phyloP scores from a whole-genome alignment of 768 basidiomycete genomes.

The Obba rivulosa region DNA sequence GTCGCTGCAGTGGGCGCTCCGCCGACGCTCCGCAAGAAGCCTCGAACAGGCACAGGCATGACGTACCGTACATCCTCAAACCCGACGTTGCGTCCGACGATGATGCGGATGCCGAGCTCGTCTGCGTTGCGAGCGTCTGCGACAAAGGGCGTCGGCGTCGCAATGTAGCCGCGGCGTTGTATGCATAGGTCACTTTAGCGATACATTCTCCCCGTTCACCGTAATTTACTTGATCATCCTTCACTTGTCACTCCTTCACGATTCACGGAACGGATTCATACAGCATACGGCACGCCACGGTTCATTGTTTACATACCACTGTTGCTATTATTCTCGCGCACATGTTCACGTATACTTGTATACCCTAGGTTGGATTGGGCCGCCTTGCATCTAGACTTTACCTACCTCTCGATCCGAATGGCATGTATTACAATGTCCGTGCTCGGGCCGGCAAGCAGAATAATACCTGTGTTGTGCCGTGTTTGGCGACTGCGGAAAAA shows the following conservation, averaged over 20 bases:
- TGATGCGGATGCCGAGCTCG: conserved; percentile 19
- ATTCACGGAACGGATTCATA: no score
- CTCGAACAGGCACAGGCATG: conserved; percentile 70
- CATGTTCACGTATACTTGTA: no score
- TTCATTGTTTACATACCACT: no score
- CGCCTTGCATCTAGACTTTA: no score
- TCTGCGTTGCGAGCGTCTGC: conserved; percentile 9
- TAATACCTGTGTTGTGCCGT: conserved; percentile 11
- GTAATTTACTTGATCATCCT: no score
- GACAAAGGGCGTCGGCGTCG: conserved; percentile 10
- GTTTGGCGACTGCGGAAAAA: conserved; percentile 7
- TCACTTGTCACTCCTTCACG: no score
- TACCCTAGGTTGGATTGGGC: no score
- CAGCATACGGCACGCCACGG: no score
- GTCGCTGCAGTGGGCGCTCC: conserved; percentile 10
- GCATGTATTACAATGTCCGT: no score
- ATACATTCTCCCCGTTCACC: background rate
- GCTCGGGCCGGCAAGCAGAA: no score
- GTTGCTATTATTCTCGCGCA: no score
- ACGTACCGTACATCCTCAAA: conserved; percentile 39
- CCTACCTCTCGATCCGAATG: no score
- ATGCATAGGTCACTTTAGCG: background rate
- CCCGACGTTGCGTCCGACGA: conserved; percentile 11
- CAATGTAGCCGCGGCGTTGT: conserved; percentile 2
- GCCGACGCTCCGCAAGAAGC: conserved; percentile 32